Evolutionary conservation across 2,329 filamentous ascomycete species (phyloP).

Genomic region (Albophoma yamanashiensis): DNA sequence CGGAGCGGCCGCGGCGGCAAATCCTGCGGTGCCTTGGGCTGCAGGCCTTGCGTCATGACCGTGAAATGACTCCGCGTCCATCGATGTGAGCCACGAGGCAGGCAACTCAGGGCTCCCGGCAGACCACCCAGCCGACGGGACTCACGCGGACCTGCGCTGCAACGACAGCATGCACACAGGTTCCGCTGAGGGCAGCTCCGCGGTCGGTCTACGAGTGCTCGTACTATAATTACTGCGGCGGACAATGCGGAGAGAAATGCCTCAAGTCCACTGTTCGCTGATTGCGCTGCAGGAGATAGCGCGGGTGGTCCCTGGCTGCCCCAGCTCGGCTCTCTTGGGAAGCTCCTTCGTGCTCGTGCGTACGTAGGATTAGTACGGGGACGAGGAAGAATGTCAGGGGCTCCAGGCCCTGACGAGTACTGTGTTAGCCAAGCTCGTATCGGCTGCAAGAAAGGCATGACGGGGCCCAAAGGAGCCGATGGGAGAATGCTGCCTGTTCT

Average conservation of each 20-base stretch:
- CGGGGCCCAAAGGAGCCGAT: not conserved
- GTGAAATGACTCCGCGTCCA: not conserved
- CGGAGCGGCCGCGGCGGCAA: not conserved
- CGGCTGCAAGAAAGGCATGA: not conserved
- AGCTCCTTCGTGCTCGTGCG: not conserved
- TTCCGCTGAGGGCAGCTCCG: not conserved
- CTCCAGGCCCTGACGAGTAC: not conserved
- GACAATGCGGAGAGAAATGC: constrained; percentile 22
- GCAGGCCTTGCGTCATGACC: not conserved
- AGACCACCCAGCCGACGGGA: not conserved
- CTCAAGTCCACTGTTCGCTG: constrained; percentile 14
- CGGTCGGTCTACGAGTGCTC: not conserved
- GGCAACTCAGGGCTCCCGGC: not conserved
- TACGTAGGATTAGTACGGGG: too few relatives aligned
- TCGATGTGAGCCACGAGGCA: not conserved
- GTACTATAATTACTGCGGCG: not conserved
- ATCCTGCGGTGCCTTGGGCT: not conserved
- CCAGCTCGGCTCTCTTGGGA: not conserved
- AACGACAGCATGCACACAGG: not conserved
- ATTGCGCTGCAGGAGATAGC: not conserved
- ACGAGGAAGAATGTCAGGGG: not conserved
- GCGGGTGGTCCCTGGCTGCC: not conserved
- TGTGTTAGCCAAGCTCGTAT: not conserved
- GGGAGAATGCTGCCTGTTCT: not conserved
- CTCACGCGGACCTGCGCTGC: constrained; percentile 1